These are phyloP conservation scores for Corylus avellana DNA, from an alignment of 306 rosid species.

Conservation along the genomic window DNA sequence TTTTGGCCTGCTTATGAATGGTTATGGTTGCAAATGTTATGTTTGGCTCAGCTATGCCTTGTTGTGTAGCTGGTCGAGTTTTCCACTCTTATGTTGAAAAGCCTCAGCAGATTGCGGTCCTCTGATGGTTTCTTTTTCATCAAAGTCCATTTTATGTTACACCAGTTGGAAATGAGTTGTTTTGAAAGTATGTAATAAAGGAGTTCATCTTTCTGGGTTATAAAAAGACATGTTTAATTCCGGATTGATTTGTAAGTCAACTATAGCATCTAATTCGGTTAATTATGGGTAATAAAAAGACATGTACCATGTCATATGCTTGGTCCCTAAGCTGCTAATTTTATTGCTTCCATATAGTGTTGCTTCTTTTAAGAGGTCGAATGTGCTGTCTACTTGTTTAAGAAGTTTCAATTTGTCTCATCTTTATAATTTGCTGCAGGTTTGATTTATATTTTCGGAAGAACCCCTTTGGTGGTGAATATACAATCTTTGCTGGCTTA, in stretches of 20 bases:
- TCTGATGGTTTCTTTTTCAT: no score
- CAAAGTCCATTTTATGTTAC: not conserved
- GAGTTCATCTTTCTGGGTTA: not conserved
- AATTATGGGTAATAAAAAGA: not conserved
- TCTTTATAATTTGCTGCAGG: conserved; percentile 49
- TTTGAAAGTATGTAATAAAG: not conserved
- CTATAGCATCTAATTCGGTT: not conserved
- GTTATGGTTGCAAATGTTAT: no score
- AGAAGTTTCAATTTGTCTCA: conserved; percentile 21
- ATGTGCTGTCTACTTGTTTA: conserved; percentile 18
- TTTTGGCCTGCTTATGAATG: not conserved
- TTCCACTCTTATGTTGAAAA: no score
- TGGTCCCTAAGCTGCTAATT: not conserved
- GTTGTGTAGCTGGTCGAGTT: no score
- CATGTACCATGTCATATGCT: not conserved
- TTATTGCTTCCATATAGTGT: not conserved
- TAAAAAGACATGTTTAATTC: not conserved
- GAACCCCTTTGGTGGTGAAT: conserved; percentile 98
- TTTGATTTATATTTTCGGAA: conserved; percentile 95
- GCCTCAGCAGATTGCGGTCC: no score
- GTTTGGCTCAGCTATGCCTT: no score
- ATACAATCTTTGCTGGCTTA: conserved; percentile 90
- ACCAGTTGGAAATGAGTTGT: not conserved
- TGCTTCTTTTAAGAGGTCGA: not conserved
- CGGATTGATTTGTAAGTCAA: not conserved